These are phyloP conservation scores for Rehmannia glutinosa DNA, from an alignment of 257 asterid genomes.

Conservation along the genomic window DNA sequence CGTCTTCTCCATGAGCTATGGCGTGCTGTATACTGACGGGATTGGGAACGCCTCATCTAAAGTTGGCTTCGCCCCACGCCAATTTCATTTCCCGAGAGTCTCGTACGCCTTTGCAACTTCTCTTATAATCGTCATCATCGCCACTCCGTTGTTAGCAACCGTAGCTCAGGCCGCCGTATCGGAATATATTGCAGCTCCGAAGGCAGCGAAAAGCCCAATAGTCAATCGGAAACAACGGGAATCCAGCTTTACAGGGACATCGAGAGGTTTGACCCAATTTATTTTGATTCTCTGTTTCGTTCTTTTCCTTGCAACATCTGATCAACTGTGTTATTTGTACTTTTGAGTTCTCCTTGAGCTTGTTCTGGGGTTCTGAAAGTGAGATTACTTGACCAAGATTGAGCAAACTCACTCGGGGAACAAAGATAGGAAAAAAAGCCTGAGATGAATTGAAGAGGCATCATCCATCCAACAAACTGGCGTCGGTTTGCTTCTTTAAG, in stretches of 20 bases:
- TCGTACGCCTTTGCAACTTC: conserved; percentile 19
- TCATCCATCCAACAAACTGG: too few relatives aligned
- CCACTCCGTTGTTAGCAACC: conserved; percentile 12
- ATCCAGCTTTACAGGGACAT: conserved; percentile 78
- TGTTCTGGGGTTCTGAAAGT: too few relatives aligned
- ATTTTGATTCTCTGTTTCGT: neutral
- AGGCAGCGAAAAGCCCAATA: conserved; percentile 17
- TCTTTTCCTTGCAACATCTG: too few relatives aligned
- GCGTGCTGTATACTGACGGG: conserved; percentile 35
- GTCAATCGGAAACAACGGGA: conserved; percentile 43
- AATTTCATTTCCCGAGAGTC: conserved; percentile 2
- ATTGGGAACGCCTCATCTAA: conserved; percentile 17
- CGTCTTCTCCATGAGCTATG: conserved; percentile 22
- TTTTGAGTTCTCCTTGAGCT: too few relatives aligned
- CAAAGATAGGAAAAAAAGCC: too few relatives aligned
- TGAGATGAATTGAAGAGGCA: too few relatives aligned
- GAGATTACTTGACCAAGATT: too few relatives aligned
- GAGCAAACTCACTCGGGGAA: too few relatives aligned
- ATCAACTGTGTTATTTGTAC: too few relatives aligned
- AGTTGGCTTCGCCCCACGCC: conserved; percentile 13
- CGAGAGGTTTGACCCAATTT: conserved; percentile 49
- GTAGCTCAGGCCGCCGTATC: conserved; percentile 24
- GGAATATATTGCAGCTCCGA: conserved; percentile 36
- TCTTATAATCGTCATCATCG: conserved; percentile 28
- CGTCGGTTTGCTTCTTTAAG: too few relatives aligned